Base-by-base conservation (phyloP, 2,329 filamentous ascomycete genomes). In the Capronia americana region DNA sequence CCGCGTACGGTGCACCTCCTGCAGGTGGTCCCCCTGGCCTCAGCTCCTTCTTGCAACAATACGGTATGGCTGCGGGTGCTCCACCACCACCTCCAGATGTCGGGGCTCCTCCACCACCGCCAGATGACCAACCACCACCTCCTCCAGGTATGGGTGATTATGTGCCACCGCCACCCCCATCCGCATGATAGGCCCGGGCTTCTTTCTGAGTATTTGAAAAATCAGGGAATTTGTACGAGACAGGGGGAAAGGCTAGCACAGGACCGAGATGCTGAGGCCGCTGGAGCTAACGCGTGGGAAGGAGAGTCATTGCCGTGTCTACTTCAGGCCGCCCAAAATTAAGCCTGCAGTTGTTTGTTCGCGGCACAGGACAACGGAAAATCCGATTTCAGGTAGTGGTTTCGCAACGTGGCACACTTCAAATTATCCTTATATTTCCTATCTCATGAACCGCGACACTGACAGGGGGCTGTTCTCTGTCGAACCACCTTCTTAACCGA, bases 41-140 rank as follows among this genome's bases (percentile, higher is more conserved):
- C 53, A 73, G 84, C 74, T 86, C 87, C 55, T 81, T 92, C 65
- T 88, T 90, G 73, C 87, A 73, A 54, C 71, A 90, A 77, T 88
- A 89, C 50, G 60, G 66, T 2, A 44, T 44, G 12, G 41, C 20
- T 50, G 28, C 48, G 4, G 60, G 87, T 69, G 85, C 88, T 64
- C 87, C 88, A 44, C 88, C 86, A 14, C 82, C 84, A 69, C 77
- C 79, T 68, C 83, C 84, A 4, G 77, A 79, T 34, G 72, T 78
- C 71, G 75, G 75, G 68, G 75, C 71, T 53, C 78, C 80, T 54
- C 80, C 77, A 57, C 75, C 79, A n/a, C 79, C 79, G 10, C 79
- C 75, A 20, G 70, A 67, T 41, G 61, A 48, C 17, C 63, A 70
- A 57, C 69, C 69, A 17, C 68, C 68, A 23, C 69, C 69, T 23